phyloP scores from a whole-genome alignment of 2,329 filamentous ascomycete species.

The Phyllosticta capitalensis region DNA sequence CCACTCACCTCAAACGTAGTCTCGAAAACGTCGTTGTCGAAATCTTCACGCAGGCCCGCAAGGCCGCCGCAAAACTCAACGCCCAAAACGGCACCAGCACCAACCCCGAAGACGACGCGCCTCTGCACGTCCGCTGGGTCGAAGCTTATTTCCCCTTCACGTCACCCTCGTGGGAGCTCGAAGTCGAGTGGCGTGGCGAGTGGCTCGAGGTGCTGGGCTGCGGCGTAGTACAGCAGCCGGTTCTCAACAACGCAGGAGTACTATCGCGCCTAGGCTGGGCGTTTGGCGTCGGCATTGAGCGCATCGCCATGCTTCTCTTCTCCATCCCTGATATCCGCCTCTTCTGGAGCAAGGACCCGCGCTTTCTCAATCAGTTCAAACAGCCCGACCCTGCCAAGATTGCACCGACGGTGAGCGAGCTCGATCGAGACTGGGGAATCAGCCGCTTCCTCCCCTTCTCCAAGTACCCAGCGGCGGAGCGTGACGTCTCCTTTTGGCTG shows the following conservation, averaged over 20 bases:
- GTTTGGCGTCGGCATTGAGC: slow-evolving; percentile 86
- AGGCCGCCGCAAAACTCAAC: slow-evolving; percentile 43
- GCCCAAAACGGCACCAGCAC: slow-evolving; percentile 24
- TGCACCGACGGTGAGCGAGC: slow-evolving; percentile 12
- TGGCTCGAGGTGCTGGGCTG: slow-evolving; percentile 97
- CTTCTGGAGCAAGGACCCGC: slow-evolving; percentile 81
- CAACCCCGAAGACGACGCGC: slow-evolving; percentile 39
- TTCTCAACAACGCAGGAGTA: slow-evolving; percentile 68
- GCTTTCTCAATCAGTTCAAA: slow-evolving; percentile 79
- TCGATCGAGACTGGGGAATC: slow-evolving; percentile 22
- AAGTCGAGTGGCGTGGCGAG: slow-evolving; percentile 87
- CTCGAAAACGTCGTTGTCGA: slow-evolving; percentile 84
- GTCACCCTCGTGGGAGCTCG: slow-evolving; percentile 88
- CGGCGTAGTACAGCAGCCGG: slow-evolving; percentile 74
- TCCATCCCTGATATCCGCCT: slow-evolving; percentile 92
- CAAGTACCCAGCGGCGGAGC: slow-evolving; percentile 79
- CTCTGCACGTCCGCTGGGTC: slow-evolving; percentile 82
- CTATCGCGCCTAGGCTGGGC: slow-evolving; percentile 80
- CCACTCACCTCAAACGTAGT: slow-evolving; percentile 76
- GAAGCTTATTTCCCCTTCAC: slow-evolving; percentile 98
- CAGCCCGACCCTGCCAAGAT: slow-evolving; percentile 24
- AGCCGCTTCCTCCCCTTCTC: slow-evolving; percentile 76
- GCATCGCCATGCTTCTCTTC: slow-evolving; percentile 96
- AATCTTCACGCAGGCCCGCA: slow-evolving; percentile 71
- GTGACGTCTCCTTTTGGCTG: slow-evolving; percentile 94